Evolutionary conservation across 2,329 filamentous ascomycete species (phyloP), one percentile per base, ranked within the genome.

Genomic region (Ascosphaera aggregata): DNA sequence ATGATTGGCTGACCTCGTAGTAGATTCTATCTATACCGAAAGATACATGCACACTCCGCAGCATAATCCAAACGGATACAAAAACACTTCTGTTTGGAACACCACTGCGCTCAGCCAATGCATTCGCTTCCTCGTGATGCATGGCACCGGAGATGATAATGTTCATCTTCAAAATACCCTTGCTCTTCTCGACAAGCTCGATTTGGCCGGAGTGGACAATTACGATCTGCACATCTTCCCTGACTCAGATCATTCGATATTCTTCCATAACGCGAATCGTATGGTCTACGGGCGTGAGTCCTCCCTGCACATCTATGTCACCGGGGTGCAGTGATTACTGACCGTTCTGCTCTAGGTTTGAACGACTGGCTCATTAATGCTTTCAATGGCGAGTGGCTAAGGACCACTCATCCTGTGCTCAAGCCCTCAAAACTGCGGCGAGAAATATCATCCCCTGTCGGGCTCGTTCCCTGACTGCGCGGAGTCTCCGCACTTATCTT

Each of bases 191-290:
- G 91, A 98, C 55, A 76, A 76, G 48, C 65, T 98, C 35, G 81
- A 98, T 59, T 51, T 92, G 39, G 75, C 66, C 1, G 71, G 73
- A 9, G 71, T 94, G 2, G 75, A 86, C 56, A 98, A 98, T 51
- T 98, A 95, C 50, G 89, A 98, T 52, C 73, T 98, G 9, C 86
- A 95, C 55, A 73, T 95, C 41, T 98, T 93, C 59, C 89, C 89
- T 0, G 89, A 98, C 55, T 91, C 80, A 40, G 84, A 98, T 59
- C 89, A 98, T 56, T 72, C 78, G 43, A 98, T 98, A 43, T 82
- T 73, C 52, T 98, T 95, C 54, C 86, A 98, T 54, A 85, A 85
- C 53, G 91, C 81, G 19, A 85, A 93, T 53, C 65, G 64, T 41
- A 80, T 95, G 48, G 85, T 98, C 4, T 95, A 89, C 53, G 79